Percentiles rank a stretch among this genome's conserved stretches.
These are phyloP conservation scores for Hysterangium stoloniferum DNA, from an alignment of 768 basidiomycete species.

Conservation along the genomic window DNA sequence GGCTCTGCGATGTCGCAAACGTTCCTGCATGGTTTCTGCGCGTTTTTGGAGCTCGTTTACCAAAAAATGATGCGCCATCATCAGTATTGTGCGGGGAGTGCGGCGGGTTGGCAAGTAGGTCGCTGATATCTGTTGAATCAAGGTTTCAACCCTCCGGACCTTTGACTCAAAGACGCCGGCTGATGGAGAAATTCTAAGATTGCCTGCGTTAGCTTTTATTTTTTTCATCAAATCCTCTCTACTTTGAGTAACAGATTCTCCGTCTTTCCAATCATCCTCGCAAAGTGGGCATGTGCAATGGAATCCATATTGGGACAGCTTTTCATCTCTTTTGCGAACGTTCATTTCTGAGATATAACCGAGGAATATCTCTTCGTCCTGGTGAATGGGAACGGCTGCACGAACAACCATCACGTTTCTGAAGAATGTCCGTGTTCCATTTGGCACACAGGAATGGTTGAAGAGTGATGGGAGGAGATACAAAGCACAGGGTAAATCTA, in stretches of 20 bases:
- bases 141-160: no score
- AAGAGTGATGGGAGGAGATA: slow-evolving; percentile 25
- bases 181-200: no score
- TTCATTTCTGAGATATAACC: slow-evolving; percentile 5
- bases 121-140: not conserved
- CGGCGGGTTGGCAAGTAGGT: no score
- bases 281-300: not conserved
- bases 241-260: not conserved
- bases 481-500: slow-evolving; percentile 18
- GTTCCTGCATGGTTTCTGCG: no score
- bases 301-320: not conserved
- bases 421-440: slow-evolving; percentile 18
- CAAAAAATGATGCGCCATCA: not conserved
- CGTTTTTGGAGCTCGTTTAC: not conserved
- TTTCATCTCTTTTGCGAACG: not conserved
- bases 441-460: slow-evolving; percentile 28
- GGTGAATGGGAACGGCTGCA: slow-evolving; percentile 15
- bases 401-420: slow-evolving; percentile 27
- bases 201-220: no score
- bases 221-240: not conserved
- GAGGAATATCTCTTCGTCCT: slow-evolving; percentile 22
- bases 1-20: not conserved
- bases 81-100: no score
- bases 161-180: no score
- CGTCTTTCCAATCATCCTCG: not conserved